Conservation (phyloP, 495 filamentous ascomycete genomes). For the Hypoxylon lienhwacheense region DNA sequence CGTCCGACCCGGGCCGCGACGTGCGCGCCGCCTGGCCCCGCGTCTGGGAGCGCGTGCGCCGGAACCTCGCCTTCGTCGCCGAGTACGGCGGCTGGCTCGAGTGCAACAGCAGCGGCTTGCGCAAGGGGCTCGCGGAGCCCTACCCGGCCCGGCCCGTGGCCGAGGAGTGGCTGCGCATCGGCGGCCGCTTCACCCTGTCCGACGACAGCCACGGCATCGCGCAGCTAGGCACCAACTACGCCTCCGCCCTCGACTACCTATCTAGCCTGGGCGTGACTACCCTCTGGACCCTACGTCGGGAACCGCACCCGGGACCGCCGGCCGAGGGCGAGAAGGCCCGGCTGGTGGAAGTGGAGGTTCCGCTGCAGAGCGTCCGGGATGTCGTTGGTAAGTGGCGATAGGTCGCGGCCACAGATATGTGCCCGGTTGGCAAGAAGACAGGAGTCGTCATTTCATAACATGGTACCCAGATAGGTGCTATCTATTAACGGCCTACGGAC, state of each 20-base stretch:
- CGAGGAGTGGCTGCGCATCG: conserved; percentile 57
- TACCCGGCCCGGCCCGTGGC: conserved; percentile 84
- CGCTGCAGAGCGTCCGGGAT: conserved; percentile 19
- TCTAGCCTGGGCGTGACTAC: conserved; percentile 49
- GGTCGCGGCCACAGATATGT: not conserved
- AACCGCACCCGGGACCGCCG: conserved; percentile 7
- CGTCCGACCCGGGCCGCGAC: conserved; percentile 62
- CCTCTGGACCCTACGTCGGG: conserved; percentile 52
- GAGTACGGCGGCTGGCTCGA: conserved; percentile 82
- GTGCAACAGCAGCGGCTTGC: conserved; percentile 79
- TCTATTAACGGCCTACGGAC: no score
- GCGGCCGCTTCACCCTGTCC: conserved; percentile 82
- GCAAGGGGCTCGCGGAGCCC: conserved; percentile 88
- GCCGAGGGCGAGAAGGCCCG: conserved; percentile 24
- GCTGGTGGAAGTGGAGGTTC: conserved; percentile 37
- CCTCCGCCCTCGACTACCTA: conserved; percentile 58
- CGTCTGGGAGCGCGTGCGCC: conserved; percentile 71
- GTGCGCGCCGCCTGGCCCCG: conserved; percentile 48
- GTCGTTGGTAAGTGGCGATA: conserved; percentile 30
- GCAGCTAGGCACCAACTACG: conserved; percentile 68
- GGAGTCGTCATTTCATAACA: no score
- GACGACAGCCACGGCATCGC: conserved; percentile 88
- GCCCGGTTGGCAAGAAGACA: no score
- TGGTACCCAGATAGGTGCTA: no score
- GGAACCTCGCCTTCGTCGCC: conserved; percentile 72